Base-by-base conservation (phyloP, 2,329 filamentous ascomycete species). In the Domatiomyces globalis region DNA sequence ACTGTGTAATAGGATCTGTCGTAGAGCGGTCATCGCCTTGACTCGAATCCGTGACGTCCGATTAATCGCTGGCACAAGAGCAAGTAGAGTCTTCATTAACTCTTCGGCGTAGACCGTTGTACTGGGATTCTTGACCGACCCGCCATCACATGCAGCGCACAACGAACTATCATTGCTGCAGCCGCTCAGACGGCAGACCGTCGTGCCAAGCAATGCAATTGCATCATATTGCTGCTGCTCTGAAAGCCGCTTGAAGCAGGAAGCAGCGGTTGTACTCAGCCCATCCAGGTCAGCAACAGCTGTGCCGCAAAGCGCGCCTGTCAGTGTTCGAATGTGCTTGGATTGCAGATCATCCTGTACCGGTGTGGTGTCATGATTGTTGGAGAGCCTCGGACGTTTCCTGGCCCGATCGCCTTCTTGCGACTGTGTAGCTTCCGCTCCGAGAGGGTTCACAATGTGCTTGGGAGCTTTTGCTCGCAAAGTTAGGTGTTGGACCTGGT, bases 21-120 rank as follows among this genome's bases (percentile, higher is more conserved):
- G 79, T 47, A 95, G 71, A 2, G 80, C 76, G 53, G 83, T 67
- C 79, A 92, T 87, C 8, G 83, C 81, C 54, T 80, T 73, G 42
- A 94, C 74, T 46, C 87, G 76, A 36, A 79, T 73, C 45, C 73
- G 75, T n/a, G 76, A 75, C 18, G 78, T 79, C 52, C 70, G 65
- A 20, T 67, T 63, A 15, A 73, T 62, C 29, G 56, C 65, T 6
- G 69, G 67, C 39, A 71, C 54, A 43, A 72, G 62, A 17, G 67
- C 61, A n/a, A 69, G 56, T 29, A 75, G 67, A 2, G 72, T 71
- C 9, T 67, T 64, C 69, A 66, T 64, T 27, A 72, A 50, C 27
- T 66, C 60, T 49, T 65, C 61, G 43, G 63, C 2, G 17, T 12
- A 22, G n/a, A 2, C 8, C 2, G 22, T 29, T 15, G 45, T 27